Conservation (phyloP, 2,329 filamentous ascomycete genomes). For the Xylaria sp. region DNA sequence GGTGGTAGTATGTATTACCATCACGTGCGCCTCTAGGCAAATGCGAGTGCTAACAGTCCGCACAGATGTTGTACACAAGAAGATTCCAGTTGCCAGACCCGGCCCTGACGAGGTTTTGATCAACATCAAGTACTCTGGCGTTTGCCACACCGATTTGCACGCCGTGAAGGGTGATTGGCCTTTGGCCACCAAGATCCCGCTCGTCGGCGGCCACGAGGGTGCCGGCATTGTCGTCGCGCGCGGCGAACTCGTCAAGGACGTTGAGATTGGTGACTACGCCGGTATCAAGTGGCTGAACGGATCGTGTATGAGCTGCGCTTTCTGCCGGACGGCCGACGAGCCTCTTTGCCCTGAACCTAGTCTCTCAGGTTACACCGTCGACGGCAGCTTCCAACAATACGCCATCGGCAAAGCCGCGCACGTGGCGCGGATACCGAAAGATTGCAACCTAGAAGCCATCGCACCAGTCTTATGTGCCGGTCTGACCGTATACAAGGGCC, state of each 20-base stretch:
- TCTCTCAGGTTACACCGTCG: conserved; percentile 91
- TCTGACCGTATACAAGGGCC: conserved; percentile 89
- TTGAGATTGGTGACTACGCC: conserved; percentile 84
- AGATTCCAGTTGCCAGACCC: conserved; percentile 83
- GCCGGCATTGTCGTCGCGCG: conserved; percentile 84
- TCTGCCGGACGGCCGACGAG: conserved; percentile 84
- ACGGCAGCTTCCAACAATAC: conserved; percentile 95
- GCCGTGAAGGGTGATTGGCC: conserved; percentile 93
- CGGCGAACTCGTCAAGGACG: conserved; percentile 79
- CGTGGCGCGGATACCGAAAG: conserved; percentile 82
- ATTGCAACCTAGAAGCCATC: conserved; percentile 78
- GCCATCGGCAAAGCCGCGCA: conserved; percentile 86
- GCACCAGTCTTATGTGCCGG: conserved; percentile 85
- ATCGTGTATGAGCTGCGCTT: conserved; percentile 82
- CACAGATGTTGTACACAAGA: conserved; percentile 74
- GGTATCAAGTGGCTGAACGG: conserved; percentile 96
- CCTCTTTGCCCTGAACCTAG: conserved; percentile 79
- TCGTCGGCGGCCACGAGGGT: conserved; percentile 84
- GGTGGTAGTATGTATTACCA: conserved; percentile 68
- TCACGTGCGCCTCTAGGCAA: not conserved
- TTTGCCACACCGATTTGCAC: conserved; percentile 86
- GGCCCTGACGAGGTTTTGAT: conserved; percentile 90
- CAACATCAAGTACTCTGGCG: conserved; percentile 89
- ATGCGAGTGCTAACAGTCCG: conserved; percentile 26
- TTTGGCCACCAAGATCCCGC: conserved; percentile 79